Evolutionary conservation across 352 stramenopile genomes (phyloP).

Genomic region (Peronosclerospora sorghi): DNA sequence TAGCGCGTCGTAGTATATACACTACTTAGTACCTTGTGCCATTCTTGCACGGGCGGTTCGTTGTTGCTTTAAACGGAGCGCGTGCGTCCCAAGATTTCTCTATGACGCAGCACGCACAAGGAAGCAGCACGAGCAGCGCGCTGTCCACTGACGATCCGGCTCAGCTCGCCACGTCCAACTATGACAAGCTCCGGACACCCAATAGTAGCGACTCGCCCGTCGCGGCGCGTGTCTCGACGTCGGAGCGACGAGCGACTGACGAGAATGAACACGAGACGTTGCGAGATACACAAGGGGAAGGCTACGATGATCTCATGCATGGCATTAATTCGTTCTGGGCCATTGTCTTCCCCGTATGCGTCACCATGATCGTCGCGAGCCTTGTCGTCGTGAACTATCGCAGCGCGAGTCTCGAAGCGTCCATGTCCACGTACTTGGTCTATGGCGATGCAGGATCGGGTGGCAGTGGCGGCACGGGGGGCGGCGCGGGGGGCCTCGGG

Average conservation of each 20-base stretch:
- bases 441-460: slow-evolving; percentile 52
- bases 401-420: slow-evolving; percentile 58
- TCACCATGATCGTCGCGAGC: slow-evolving; percentile 77
- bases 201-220: slow-evolving; percentile 20
- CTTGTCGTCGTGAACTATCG: slow-evolving; percentile 80
- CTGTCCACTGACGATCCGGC: slow-evolving; percentile 29
- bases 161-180: slow-evolving; percentile 22
- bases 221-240: slow-evolving; percentile 2
- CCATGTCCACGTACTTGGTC: slow-evolving; percentile 77
- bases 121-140: slow-evolving; percentile 11
- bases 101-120: slow-evolving; percentile 19
- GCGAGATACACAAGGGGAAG: slow-evolving; percentile 7
- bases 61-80: background rate
- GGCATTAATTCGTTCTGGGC: slow-evolving; percentile 84
- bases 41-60: background rate
- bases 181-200: slow-evolving; percentile 59
- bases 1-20: no score
- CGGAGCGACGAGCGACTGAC: slow-evolving; percentile 1
- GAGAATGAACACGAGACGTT: slow-evolving; percentile 1
- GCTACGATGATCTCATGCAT: slow-evolving; percentile 71
- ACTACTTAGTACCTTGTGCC: no score
- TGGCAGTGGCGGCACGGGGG: slow-evolving; percentile 1
- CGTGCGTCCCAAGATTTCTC: no score
- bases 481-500: slow-evolving; percentile 31
- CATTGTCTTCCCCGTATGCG: slow-evolving; percentile 67